Percentiles rank a stretch among this genome's conserved stretches.
Evolutionary conservation across 2,329 filamentous ascomycete genomes (phyloP).

Genomic region (Simplicillium aogashimaense): DNA sequence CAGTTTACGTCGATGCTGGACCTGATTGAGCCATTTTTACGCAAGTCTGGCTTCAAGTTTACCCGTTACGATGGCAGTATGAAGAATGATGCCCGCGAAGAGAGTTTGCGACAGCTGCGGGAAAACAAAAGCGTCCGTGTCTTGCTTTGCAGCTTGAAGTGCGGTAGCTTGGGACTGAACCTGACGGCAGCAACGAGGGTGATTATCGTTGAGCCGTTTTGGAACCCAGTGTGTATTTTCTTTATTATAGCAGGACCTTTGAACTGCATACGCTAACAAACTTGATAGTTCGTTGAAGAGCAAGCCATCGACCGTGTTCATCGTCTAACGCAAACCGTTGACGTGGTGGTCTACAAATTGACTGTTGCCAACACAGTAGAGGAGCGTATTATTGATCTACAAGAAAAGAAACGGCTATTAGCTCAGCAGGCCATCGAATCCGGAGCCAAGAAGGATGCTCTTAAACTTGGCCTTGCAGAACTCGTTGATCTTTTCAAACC

Average conservation of each 20-base stretch:
- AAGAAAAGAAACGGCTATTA: conserved; percentile 85
- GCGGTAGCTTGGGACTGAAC: conserved; percentile 86
- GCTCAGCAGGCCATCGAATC: conserved; percentile 88
- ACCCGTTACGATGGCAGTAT: conserved; percentile 92
- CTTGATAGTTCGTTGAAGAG: conserved; percentile 80
- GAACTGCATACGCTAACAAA: no score
- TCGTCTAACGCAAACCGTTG: conserved; percentile 90
- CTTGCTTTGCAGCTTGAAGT: conserved; percentile 86
- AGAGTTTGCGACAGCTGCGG: conserved; percentile 67
- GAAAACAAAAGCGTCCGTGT: conserved; percentile 68
- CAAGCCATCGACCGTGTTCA: conserved; percentile 98
- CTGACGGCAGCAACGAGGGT: conserved; percentile 88
- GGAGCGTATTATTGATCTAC: conserved; percentile 86
- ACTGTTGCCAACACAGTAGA: conserved; percentile 83
- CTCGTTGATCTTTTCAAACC: conserved; percentile 83
- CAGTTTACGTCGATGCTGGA: conserved; percentile 98
- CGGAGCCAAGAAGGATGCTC: conserved; percentile 58
- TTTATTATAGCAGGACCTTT: not conserved
- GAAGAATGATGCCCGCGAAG: conserved; percentile 87
- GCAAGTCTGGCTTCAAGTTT: conserved; percentile 62
- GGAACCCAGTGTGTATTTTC: conserved; percentile 67
- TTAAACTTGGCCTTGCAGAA: conserved; percentile 86
- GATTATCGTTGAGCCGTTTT: conserved; percentile 93
- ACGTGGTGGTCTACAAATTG: conserved; percentile 91
- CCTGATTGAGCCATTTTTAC: conserved; percentile 85